Evolutionary conservation across 2,329 filamentous ascomycete genomes (phyloP).

Genomic region (Penicillium sp.): DNA sequence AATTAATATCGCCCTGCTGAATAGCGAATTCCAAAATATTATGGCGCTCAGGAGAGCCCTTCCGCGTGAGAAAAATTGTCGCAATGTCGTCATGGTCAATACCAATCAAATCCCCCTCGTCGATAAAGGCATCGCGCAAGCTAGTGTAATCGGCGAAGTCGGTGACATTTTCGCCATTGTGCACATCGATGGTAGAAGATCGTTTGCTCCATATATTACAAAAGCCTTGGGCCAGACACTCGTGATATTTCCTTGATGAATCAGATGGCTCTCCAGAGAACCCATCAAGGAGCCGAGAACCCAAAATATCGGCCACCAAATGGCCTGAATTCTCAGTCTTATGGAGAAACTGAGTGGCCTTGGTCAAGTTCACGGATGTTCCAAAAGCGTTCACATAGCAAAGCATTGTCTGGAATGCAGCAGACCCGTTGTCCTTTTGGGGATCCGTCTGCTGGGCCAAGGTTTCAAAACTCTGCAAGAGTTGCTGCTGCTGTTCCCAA

Average conservation of each 20-base stretch:
- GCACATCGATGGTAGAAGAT: not conserved
- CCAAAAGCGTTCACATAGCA: conserved; percentile 15
- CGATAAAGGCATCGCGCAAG: not conserved
- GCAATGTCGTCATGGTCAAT: not conserved
- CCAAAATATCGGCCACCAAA: conserved; percentile 5
- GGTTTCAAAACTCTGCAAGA: conserved; percentile 10
- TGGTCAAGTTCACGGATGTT: conserved; percentile 3
- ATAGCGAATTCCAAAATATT: conserved; percentile 5
- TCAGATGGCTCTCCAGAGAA: not conserved
- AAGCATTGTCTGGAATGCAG: conserved; percentile 10
- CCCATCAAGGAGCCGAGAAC: conserved; percentile 3
- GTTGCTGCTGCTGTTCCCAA: conserved; percentile 14
- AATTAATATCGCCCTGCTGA: conserved; percentile 4
- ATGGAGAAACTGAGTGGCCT: conserved; percentile 5
- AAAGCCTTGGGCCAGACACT: conserved; percentile 7
- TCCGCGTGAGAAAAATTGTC: not conserved
- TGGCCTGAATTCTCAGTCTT: conserved; percentile 3
- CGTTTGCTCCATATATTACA: not conserved
- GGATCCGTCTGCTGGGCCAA: not conserved
- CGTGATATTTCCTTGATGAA: not conserved
- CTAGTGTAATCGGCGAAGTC: not conserved
- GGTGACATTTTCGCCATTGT: not conserved
- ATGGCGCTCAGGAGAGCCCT: not conserved
- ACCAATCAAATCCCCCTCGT: not conserved
- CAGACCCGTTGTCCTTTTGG: conserved; percentile 1